Evolutionary conservation across 345 rosid genomes (phyloP), one percentile per base, ranked within the genome.

Genomic region (Salix suchowensis): DNA sequence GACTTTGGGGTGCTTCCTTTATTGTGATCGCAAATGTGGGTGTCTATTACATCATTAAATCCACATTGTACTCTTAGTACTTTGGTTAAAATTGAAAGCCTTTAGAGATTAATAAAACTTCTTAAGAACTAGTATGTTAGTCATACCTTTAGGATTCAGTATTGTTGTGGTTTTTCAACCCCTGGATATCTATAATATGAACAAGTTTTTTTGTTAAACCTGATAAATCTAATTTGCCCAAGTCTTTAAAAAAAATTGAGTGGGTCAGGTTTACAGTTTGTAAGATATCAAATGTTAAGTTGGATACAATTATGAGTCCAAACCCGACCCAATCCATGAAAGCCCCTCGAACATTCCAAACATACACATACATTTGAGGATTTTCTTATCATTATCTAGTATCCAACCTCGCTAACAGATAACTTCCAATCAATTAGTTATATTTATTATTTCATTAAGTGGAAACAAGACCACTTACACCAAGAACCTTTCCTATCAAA

Each of bases 111-210:
- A 18, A 16, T 18, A 18, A 18, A 50, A 30, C 30, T 28, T 65
- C 67, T 65, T 1, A 65, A 10, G 15, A 30, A 30, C 39, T 26
- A 3, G 7, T 30, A 7, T 44, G 50, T 15, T 30, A 34, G 18
- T 12, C 39, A 28, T 28, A 36, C 39, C 6, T 30, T 24, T 30
- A 30, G 67, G 67, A 26, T 24, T 6, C 39, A 30, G 2, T 30
- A 26, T 65, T 5, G 87, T 92, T 28, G 79, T 88, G 72, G 87
- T 88, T 1, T 80, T 85, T 77, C 89, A 88, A 86, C 85, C 88
- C 13, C 1, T 40, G 13, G 12, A 40, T 40, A 40, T 40, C 44
- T 10, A 0, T 40, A 40, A 40, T 40, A 40, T 40, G 12, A 10
- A 40, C 44, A 40, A 40, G 2, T 9, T 7, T 2, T 2, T 40